A percentile compares a stretch with the other conserved stretches of the same genome.
Evolutionary conservation across 2,329 filamentous ascomycete species (phyloP).

Genomic region (Ophiostoma piceae): DNA sequence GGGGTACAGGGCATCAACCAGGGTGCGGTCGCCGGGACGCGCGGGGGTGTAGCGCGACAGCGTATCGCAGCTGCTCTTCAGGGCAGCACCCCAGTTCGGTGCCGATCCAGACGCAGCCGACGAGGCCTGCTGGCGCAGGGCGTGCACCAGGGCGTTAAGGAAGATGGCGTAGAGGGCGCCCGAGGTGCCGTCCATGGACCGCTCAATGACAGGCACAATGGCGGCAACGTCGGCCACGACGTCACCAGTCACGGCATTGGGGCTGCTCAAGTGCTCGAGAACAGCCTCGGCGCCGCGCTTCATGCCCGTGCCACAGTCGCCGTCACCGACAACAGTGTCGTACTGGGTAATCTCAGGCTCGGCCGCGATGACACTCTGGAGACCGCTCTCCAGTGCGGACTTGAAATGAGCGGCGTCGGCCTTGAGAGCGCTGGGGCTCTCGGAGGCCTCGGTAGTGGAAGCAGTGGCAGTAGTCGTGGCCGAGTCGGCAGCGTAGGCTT

Average conservation of each 20-base stretch:
- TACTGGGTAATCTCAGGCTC: conserved; percentile 68
- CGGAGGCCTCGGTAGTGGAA: conserved; percentile 38
- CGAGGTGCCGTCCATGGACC: conserved; percentile 57
- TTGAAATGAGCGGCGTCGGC: conserved; percentile 50
- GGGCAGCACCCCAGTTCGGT: conserved; percentile 56
- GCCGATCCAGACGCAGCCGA: conserved; percentile 34
- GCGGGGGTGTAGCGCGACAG: conserved; percentile 84
- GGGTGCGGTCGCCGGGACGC: conserved; percentile 78
- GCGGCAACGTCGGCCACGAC: conserved; percentile 48
- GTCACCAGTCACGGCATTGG: conserved; percentile 46
- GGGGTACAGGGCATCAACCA: conserved; percentile 83
- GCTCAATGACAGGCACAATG: conserved; percentile 53
- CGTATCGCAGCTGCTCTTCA: conserved; percentile 64
- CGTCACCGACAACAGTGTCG: conserved; percentile 82
- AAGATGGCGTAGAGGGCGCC: conserved; percentile 71
- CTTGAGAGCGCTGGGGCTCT: conserved; percentile 45
- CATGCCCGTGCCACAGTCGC: conserved; percentile 81
- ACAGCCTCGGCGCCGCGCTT: conserved; percentile 77
- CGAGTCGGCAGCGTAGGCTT: conserved; percentile 33
- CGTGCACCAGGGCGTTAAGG: conserved; percentile 74
- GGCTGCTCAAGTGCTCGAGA: conserved; percentile 44
- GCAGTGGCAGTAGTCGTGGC: conserved; percentile 50
- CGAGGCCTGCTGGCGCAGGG: conserved; percentile 41
- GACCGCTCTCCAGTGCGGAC: conserved; percentile 49
- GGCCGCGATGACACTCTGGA: conserved; percentile 58